A percentile compares a stretch with the other conserved stretches of the same genome.
These are phyloP conservation scores for Aspergillus japonicus DNA, from an alignment of 2,329 filamentous ascomycete species.

Conservation along the genomic window DNA sequence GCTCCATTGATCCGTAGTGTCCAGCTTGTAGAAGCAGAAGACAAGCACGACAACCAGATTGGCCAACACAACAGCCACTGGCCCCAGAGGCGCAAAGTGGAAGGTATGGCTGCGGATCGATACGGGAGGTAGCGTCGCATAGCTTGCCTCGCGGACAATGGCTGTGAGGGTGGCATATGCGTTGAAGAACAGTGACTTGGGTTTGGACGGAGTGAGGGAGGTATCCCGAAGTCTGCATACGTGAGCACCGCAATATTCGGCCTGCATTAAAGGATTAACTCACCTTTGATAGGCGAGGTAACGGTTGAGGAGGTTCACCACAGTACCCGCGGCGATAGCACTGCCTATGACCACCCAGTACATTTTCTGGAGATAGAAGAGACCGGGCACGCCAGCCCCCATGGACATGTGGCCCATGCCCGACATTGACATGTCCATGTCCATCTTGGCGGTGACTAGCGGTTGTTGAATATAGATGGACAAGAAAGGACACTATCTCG, in stretches of 20 bases:
- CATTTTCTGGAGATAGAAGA: constrained; percentile 51
- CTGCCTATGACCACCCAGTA: constrained; percentile 54
- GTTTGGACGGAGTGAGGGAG: constrained; percentile 51
- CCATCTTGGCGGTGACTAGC: background rate
- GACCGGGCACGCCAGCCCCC: constrained; percentile 44
- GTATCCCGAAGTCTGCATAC: constrained; percentile 46
- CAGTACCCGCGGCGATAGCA: constrained; percentile 34
- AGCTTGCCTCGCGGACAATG: constrained; percentile 53
- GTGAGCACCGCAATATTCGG: constrained; percentile 4
- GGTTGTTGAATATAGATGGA: background rate
- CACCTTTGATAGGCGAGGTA: constrained; percentile 52
- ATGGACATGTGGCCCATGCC: constrained; percentile 43
- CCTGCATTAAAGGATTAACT: constrained; percentile 1
- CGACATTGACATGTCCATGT: constrained; percentile 24
- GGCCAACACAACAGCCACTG: constrained; percentile 33
- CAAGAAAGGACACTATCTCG: background rate
- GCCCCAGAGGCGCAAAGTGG: constrained; percentile 42
- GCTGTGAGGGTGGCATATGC: constrained; percentile 55
- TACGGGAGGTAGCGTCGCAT: constrained; percentile 45
- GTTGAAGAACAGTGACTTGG: constrained; percentile 49
- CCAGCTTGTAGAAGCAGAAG: constrained; percentile 56
- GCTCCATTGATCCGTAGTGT: constrained; percentile 49
- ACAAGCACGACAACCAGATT: constrained; percentile 54
- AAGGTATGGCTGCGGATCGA: constrained; percentile 31
- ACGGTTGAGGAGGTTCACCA: constrained; percentile 47